A percentile compares a stretch with the other conserved stretches of the same genome.
These are phyloP conservation scores for Umbelopsis ramanniana DNA, from an alignment of 192 early-diverging fungal species.

Conservation along the genomic window DNA sequence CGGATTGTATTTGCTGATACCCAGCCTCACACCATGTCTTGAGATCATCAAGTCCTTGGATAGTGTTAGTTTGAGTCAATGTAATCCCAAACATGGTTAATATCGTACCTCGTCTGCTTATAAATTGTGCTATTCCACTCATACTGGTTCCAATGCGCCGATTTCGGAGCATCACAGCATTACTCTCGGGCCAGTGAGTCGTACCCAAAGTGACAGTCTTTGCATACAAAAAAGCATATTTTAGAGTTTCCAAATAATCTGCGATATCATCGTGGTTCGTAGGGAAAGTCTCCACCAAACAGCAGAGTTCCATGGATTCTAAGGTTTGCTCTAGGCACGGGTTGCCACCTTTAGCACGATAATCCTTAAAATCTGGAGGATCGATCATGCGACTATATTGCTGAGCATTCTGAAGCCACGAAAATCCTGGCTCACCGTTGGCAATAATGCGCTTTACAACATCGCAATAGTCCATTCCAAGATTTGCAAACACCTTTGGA, in stretches of 20 bases:
- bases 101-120: conserved; percentile 35
- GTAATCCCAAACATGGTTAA: too few relatives aligned
- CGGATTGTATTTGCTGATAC: conserved; percentile 34
- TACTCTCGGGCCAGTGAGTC: conserved; percentile 51
- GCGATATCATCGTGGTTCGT: conserved; percentile 37
- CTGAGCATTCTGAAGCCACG: conserved; percentile 52
- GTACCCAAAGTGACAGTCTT: conserved; percentile 51
- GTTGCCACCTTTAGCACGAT: conserved; percentile 46
- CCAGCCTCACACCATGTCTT: conserved; percentile 41
- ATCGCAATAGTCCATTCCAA: conserved; percentile 50
- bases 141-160: conserved; percentile 52
- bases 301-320: conserved; percentile 53
- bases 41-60: conserved; percentile 24
- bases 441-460: conserved; percentile 34
- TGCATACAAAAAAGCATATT: conserved; percentile 51
- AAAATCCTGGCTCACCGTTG: conserved; percentile 55
- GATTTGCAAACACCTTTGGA: conserved; percentile 38
- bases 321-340: conserved; percentile 54
- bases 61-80: not conserved
- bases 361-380: conserved; percentile 35
- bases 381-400: conserved; percentile 45
- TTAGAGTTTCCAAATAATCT: conserved; percentile 50
- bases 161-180: conserved; percentile 53
- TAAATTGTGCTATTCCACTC: conserved; percentile 52
- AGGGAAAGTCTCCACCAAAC: conserved; percentile 53